Evolutionary conservation across 345 rosid species (phyloP).

Genomic region (Ricinus communis): DNA sequence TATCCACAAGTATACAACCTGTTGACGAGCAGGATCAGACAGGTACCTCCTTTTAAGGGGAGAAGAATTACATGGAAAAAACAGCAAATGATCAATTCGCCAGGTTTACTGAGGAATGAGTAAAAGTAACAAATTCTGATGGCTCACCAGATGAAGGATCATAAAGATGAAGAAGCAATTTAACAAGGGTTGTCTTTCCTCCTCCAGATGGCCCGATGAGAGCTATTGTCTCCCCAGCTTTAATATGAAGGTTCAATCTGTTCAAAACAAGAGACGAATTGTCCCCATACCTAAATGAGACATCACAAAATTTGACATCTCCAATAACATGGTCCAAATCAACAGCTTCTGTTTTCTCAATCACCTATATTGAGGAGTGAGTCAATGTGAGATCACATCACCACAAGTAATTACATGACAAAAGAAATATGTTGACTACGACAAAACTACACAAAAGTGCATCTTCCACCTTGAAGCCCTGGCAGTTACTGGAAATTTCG

Average conservation of each 20-base stretch:
- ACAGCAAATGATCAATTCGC: not conserved
- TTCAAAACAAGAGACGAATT: conserved; percentile 58
- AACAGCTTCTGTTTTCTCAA: conserved; percentile 60
- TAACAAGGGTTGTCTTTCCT: conserved; percentile 91
- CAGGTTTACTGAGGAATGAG: not conserved
- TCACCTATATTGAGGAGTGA: conserved; percentile 48
- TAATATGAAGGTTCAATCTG: conserved; percentile 67
- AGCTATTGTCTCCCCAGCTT: conserved; percentile 93
- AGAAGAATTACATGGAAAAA: not conserved
- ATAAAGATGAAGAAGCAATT: conserved; percentile 91
- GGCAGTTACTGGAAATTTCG: not conserved
- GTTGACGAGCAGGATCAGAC: conserved; percentile 14
- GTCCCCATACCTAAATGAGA: conserved; percentile 70
- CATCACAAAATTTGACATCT: conserved; percentile 62
- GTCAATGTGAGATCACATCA: conserved; percentile 12
- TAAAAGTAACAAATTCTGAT: not conserved
- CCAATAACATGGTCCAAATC: conserved; percentile 58
- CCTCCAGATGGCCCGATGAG: conserved; percentile 96
- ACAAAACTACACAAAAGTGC: not conserved
- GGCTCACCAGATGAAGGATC: conserved; percentile 69
- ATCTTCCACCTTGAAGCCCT: not conserved
- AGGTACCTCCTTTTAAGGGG: not conserved
- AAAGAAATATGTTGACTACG: not conserved
- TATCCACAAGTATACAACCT: conserved; percentile 73
- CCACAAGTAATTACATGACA: not conserved